A percentile compares a stretch with the other conserved stretches of the same genome.
Evolutionary conservation across 108 stramenopile species (phyloP).

Genomic region (Fistulifera solaris): DNA sequence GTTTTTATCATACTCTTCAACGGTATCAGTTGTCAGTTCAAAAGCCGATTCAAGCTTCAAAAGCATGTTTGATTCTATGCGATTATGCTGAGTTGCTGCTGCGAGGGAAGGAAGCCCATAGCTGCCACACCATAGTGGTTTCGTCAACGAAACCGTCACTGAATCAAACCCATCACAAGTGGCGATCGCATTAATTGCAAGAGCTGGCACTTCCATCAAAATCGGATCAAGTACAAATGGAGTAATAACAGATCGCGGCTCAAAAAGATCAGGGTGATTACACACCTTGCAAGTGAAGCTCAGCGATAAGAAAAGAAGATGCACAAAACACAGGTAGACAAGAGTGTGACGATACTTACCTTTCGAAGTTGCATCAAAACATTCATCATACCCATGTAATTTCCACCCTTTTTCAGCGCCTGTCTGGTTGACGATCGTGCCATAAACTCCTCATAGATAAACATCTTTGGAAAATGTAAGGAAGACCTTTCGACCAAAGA

Average conservation of each 20-base stretch:
- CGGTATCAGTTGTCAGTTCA: slow-evolving; percentile 16
- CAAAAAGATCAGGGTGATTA: slow-evolving; percentile 99
- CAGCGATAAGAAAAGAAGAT: too few species aligned
- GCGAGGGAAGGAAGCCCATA: slow-evolving; percentile 36
- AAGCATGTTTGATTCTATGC: slow-evolving; percentile 28
- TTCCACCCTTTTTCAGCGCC: slow-evolving; percentile 74
- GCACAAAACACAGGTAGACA: too few species aligned
- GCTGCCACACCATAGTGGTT: slow-evolving; percentile 56
- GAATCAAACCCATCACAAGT: slow-evolving; percentile 22
- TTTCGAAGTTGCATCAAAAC: slow-evolving; percentile 98
- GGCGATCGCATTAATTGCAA: slow-evolving; percentile 22
- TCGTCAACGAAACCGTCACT: slow-evolving; percentile 26
- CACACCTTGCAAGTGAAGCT: slow-evolving; percentile 49
- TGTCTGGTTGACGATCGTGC: slow-evolving; percentile 86
- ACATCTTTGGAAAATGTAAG: too few species aligned
- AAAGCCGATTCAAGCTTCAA: neutral
- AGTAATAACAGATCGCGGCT: slow-evolving; percentile 86
- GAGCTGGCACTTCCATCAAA: slow-evolving; percentile 27
- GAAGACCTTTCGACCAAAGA: too few species aligned
- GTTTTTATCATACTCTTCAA: slow-evolving; percentile 6
- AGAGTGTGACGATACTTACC: too few species aligned
- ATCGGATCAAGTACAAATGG: slow-evolving; percentile 81
- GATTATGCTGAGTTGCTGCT: slow-evolving; percentile 29
- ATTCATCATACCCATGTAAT: slow-evolving; percentile 99
- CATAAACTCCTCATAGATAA: slow-evolving; percentile 98